Evolutionary conservation across 1,139 yeast genomes (phyloP), one percentile per base, ranked within the genome.

Genomic region (Pichia sp.): DNA sequence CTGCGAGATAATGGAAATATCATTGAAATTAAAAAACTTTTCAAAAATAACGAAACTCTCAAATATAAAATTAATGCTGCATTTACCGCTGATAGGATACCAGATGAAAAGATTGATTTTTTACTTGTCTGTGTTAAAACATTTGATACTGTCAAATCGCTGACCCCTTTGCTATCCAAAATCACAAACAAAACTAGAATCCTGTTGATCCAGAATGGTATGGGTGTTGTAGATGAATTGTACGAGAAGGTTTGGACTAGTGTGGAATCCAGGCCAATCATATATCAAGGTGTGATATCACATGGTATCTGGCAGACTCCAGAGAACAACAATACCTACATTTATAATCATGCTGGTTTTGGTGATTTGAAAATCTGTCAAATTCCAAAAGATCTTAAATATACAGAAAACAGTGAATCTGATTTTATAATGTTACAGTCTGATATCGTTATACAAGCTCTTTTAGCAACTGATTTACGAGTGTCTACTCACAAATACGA

Each of bases 201-300:
- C 4, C 52, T 88, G 34, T 61, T 89, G n/a, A 54, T 88, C 5
- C 94, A 88, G 52, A 84, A 84, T 54, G 94, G 93, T 3, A 56
- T 58, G 60, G 94, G 95, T 1, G 68, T 77, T 34, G 64, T 74
- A 4, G 82, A 80, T 14, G 67, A 68, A 34, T 57, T 86, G 28
- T 66, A 68, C 14, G 61, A 65, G 1, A 52, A 58, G 8, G 66
- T 78, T n/a, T 86, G 93, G 82, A 75, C 77, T 1, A 55, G 58
- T 2, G 46, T 52, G 1, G 44, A 44, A 0, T 39, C 54, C 2
- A 57, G 78, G 41, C 95, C 95, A 15, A 65, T 63, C 15, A 55
- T 89, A 8, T 76, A 69, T 54, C 82, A 79, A 55, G 96, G 89
- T 35, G 78, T 89, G 14, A 79, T 81, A 31, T 74, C 86, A 3